Conservation (phyloP, 306 rosid species). For the Quercus dentata region DNA sequence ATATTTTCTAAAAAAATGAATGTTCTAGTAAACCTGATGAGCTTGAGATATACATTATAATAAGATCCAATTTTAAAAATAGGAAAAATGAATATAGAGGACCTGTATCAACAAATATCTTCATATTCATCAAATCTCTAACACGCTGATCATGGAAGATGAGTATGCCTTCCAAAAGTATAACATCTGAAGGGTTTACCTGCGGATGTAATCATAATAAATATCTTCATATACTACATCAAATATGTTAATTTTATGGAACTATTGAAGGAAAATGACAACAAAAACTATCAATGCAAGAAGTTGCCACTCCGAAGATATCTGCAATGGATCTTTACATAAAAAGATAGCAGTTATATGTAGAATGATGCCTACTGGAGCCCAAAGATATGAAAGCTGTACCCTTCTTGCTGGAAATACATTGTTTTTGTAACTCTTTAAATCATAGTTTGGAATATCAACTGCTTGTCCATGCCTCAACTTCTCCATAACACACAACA, state of each 20-base stretch:
- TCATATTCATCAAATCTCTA: conserved; percentile 94
- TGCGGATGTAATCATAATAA: conserved; percentile 31
- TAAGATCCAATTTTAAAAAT: neutral
- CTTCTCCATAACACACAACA: conserved; percentile 70
- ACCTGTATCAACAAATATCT: conserved; percentile 99
- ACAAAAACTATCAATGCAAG: neutral
- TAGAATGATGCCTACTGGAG: neutral
- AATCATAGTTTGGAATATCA: conserved; percentile 94
- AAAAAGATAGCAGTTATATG: neutral
- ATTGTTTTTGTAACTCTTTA: conserved; percentile 81
- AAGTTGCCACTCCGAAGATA: neutral
- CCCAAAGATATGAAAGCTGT: conserved; percentile 17
- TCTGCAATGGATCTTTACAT: conserved; percentile 3
- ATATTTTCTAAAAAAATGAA: neutral
- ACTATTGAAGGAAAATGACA: neutral
- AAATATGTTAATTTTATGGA: neutral
- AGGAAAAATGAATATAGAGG: conserved; percentile 38
- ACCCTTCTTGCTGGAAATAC: conserved; percentile 92
- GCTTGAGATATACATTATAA: neutral
- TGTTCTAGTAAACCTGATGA: neutral
- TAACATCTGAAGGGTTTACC: conserved; percentile 97
- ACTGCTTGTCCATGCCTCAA: conserved; percentile 89
- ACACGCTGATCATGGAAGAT: conserved; percentile 92
- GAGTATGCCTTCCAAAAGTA: conserved; percentile 97
- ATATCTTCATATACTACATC: neutral